Base-by-base conservation (phyloP, 2,329 filamentous ascomycete species). In the Mycocentrospora acerina region DNA sequence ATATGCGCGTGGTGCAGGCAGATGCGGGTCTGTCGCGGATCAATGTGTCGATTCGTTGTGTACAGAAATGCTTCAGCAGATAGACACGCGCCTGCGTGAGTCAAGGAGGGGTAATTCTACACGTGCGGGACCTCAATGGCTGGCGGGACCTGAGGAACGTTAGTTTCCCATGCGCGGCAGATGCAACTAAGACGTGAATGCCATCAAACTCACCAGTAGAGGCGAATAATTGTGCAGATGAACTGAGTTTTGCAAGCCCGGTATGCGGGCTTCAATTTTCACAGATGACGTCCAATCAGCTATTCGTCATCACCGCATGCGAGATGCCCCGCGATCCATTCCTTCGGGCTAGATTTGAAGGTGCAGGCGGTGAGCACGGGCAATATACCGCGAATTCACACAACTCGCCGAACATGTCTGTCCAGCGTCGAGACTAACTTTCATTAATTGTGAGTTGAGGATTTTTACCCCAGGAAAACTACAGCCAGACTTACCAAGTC, bases 41-140 rank as follows among this genome's bases (percentile, higher is more conserved):
- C 37, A 43, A 55, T 62, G 51, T 61, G 57, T 63, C 47, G 59
- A 62, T 60, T 58, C 37, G 53, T 52, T 33, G 49, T 60, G 59
- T 59, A 51, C 48, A 51, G 40, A 46, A 51, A 40, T 56, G n/a
- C n/a, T n/a, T 57, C 46, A 35, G 32, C 32, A 31, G 44, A 26
- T 16, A 37, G 38, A 40, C 39, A 48, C 35, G 34, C 38, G 40
- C 35, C 27, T 39, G 38, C 16, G 48, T 55, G 55, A 55, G 53
- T 57, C 56, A 57, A 54, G 37, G 56, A 58, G 57, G 57, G 55
- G 53, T 53, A 51, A 17, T 40, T 29, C 36, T 39, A 37, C 48
- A 58, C 51, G 55, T 51, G 50, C 37, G 46, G 39, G 19, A 35
- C 26, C 37, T 36, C 48, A 53, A 51, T 55, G 57, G 52, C 48